Conservation (phyloP, 495 filamentous ascomycete species). For the Cercophora samala region DNA sequence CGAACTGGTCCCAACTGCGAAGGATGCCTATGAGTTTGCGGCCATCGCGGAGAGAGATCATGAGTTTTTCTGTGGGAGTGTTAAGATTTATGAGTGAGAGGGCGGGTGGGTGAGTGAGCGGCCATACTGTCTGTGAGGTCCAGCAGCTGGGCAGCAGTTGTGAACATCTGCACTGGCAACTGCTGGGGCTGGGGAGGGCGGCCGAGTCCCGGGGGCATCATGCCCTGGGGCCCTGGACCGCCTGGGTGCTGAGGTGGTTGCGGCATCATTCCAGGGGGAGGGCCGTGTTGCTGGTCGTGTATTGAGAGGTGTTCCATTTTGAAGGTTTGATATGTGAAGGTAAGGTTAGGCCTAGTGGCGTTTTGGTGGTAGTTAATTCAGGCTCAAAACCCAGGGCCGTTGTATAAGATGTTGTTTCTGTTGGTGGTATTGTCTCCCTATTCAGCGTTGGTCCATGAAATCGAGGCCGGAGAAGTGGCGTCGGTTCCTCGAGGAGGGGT, state of each 20-base stretch:
- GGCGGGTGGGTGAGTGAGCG: neutral
- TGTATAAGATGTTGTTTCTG: neutral
- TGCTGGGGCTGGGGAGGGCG: constrained; percentile 51
- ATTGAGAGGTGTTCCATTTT: constrained; percentile 25
- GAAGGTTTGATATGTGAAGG: constrained; percentile 4
- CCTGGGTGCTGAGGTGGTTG: constrained; percentile 2
- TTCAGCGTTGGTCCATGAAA: neutral
- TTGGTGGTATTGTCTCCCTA: neutral
- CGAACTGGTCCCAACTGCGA: constrained; percentile 97
- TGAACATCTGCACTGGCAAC: constrained; percentile 91
- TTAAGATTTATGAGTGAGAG: constrained; percentile 13
- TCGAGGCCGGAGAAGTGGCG: neutral
- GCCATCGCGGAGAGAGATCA: constrained; percentile 85
- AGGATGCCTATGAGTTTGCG: constrained; percentile 89
- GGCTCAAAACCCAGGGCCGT: neutral
- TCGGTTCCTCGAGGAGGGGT: neutral
- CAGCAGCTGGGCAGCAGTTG: constrained; percentile 88
- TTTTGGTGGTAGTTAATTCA: neutral
- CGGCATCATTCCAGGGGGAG: constrained; percentile 6
- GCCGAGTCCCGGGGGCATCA: constrained; percentile 26
- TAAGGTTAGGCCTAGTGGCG: neutral
- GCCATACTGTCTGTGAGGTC: constrained; percentile 97
- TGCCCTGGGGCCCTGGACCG: neutral
- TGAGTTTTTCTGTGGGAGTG: constrained; percentile 72
- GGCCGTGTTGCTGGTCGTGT: constrained; percentile 11